Percentiles rank a stretch among this genome's conserved stretches.
Evolutionary conservation across 495 filamentous ascomycete genomes (phyloP).

Genomic region (Astrocystis sublimbata): DNA sequence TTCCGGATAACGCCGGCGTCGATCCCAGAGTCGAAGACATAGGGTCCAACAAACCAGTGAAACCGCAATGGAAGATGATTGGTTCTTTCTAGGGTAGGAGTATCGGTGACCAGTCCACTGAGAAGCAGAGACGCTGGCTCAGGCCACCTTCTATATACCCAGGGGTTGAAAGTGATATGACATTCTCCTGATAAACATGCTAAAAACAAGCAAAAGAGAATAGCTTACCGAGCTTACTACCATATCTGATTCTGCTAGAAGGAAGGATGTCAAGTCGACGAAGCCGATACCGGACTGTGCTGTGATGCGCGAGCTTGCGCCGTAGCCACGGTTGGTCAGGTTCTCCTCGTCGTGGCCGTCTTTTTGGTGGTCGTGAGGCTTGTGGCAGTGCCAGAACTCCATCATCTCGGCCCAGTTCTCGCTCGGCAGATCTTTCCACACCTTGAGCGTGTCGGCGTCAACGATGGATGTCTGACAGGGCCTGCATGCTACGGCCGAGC

Average conservation of each 20-base stretch:
- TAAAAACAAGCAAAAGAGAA: conserved; percentile 9
- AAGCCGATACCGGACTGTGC: conserved; percentile 68
- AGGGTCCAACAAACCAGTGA: conserved; percentile 19
- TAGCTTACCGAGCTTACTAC: conserved; percentile 22
- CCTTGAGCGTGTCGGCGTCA: conserved; percentile 39
- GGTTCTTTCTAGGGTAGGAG: conserved; percentile 78
- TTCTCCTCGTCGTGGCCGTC: conserved; percentile 41
- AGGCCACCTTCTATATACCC: conserved; percentile 92
- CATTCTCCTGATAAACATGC: conserved; percentile 2
- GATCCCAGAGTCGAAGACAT: conserved; percentile 26
- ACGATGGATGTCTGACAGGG: conserved; percentile 56
- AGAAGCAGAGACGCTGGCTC: conserved; percentile 48
- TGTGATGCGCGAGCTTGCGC: conserved; percentile 66
- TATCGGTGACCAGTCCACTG: conserved; percentile 80
- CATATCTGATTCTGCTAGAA: conserved; percentile 62
- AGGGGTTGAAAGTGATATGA: conserved; percentile 9
- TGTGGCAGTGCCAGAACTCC: conserved; percentile 99
- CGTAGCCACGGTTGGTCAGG: conserved; percentile 68
- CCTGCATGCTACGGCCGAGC: conserved; percentile 63
- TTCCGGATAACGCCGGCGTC: conserved; percentile 25
- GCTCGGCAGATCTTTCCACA: conserved; percentile 95
- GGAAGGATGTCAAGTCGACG: conserved; percentile 75
- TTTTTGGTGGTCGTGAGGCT: conserved; percentile 64
- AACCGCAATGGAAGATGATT: conserved; percentile 35
- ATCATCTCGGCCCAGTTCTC: conserved; percentile 99